phyloP scores from a whole-genome alignment of 176 grass and related monocot genomes.

The Carex pumila region DNA sequence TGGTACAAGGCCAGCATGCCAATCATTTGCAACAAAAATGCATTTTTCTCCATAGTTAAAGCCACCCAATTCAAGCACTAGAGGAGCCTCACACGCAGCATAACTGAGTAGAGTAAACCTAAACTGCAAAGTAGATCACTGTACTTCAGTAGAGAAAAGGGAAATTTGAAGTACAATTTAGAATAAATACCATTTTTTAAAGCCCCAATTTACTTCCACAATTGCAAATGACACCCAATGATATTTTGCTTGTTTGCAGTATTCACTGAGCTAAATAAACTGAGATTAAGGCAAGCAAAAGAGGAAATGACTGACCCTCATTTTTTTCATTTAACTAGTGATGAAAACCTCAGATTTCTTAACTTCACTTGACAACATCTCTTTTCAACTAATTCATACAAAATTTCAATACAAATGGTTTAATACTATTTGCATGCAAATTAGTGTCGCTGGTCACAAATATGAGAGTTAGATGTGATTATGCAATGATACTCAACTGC shows the following conservation, averaged over 20 bases:
- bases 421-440: neutral
- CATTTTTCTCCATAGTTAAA: slow-evolving; percentile 81
- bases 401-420: neutral
- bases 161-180: neutral
- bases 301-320: neutral
- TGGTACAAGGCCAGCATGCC: slow-evolving; percentile 97
- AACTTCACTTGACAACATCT: neutral
- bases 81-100: slow-evolving; percentile 90
- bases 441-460: neutral
- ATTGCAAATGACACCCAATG: neutral
- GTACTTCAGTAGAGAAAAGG: neutral
- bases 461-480: neutral
- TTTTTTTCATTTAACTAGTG: neutral
- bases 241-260: neutral
- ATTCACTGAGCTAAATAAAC: neutral
- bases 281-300: neutral
- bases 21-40: slow-evolving; percentile 95
- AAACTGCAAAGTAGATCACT: slow-evolving; percentile 55
- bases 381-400: neutral
- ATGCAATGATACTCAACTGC: neutral
- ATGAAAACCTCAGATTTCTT: neutral
- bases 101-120: slow-evolving; percentile 78
- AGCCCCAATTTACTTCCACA: neutral
- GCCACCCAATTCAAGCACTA: slow-evolving; percentile 89
- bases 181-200: neutral